Evolutionary conservation across 371 early-diverging fungal genomes (phyloP).

Genomic region (Apophysomyces elegans): DNA sequence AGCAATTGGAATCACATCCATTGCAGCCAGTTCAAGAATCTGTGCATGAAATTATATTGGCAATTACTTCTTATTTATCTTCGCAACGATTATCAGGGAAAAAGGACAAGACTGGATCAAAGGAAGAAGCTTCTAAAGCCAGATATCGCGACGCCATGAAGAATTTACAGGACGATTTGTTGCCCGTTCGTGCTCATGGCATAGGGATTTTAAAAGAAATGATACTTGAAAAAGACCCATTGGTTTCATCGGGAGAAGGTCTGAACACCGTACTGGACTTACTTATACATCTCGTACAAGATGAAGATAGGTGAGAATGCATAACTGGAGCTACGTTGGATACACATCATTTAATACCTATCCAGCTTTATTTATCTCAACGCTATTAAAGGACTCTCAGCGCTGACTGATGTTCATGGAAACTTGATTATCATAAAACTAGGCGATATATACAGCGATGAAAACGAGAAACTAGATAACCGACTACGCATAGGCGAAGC

Average conservation of each 20-base stretch:
- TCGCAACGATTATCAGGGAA: constrained; percentile 35
- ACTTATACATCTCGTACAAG: constrained; percentile 76
- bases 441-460: constrained; percentile 65
- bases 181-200: constrained; percentile 91
- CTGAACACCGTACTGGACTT: constrained; percentile 70
- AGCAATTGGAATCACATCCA: constrained; percentile 55
- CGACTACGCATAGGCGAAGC: constrained; percentile 89
- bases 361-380: constrained; percentile 85
- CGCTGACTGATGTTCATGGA: constrained; percentile 82
- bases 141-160: constrained; percentile 77
- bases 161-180: constrained; percentile 75
- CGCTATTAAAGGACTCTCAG: constrained; percentile 83
- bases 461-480: constrained; percentile 65
- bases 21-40: constrained; percentile 58
- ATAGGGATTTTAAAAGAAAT: constrained; percentile 78
- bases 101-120: constrained; percentile 13
- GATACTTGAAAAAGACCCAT: constrained; percentile 67
- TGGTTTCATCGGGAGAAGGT: constrained; percentile 53
- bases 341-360: not conserved
- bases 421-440: constrained; percentile 68
- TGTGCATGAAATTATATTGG: constrained; percentile 61
- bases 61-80: constrained; percentile 50
- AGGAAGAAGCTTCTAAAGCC: constrained; percentile 45
- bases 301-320: constrained; percentile 71
- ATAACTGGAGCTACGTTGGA: not conserved